Evolutionary conservation across 164 flowering plant genomes (phyloP), one percentile per base, ranked within the genome.

Genomic region (Vitis rotundifolia): DNA sequence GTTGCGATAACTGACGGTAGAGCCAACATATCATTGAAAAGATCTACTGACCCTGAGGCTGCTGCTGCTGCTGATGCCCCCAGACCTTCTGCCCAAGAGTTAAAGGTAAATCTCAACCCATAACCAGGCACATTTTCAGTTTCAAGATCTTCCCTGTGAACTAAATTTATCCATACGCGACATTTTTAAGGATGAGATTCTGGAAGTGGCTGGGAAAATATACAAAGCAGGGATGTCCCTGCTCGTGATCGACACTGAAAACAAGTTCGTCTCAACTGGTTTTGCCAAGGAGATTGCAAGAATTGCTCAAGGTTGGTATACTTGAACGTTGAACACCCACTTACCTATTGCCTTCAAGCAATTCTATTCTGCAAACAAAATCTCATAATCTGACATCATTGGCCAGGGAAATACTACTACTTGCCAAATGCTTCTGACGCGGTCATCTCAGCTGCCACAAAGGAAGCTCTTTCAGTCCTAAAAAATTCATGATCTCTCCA

Each of bases 341-440:
- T 37, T 37, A 22, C 26, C 26, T 22, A 22, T 37, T 3, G 44
- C 44, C 44, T 37, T 37, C 44, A 37, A 37, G 44, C 5, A 37
- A 5, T 37, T 37, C 44, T 7, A 8, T 68, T 59, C 50, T 59
- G 22, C 13, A 29, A 16, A 44, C 29, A 48, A 48, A 56, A 58
- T 49, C 47, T 49, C 59, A 68, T 49, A 14, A 16, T 15, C 13
- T 5, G 50, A 71, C 22, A 14, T 70, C 47, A 10, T 49, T 71
- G 68, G 28, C 61, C 97, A 94, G 99, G 99, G 64, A 92, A 94
- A 79, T 92, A 94, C 58, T 94, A 95, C 67, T 95, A 95, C 80
- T 80, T 92, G 84, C 99, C 99, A 53, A 95, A 95, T 81, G 99
- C 99, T 69, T 92, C 99, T 3, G 98, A 95, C 81, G 93, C 97